Conservation (phyloP, 2,329 filamentous ascomycete species). For the Trichoderma asperellum region DNA sequence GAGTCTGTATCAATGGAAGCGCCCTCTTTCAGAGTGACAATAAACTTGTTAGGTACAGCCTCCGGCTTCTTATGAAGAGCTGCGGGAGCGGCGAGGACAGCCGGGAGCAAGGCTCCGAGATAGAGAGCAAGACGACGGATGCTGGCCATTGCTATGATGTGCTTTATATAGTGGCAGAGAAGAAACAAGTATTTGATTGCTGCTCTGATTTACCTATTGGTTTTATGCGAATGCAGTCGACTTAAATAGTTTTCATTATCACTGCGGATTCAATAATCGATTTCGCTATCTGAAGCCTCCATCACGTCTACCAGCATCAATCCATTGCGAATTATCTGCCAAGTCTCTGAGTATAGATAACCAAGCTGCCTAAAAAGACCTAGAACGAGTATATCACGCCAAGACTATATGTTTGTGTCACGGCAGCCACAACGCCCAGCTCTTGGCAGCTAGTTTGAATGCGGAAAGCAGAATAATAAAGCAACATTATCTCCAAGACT, state of each 20-base stretch:
- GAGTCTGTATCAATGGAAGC: conserved; percentile 49
- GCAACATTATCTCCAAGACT: neutral
- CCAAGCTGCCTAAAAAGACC: conserved; percentile 17
- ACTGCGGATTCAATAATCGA: neutral
- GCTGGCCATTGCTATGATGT: conserved; percentile 36
- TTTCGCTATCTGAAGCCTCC: neutral
- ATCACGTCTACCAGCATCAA: neutral
- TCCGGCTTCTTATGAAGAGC: conserved; percentile 18
- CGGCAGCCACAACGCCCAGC: neutral
- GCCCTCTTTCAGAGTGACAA: conserved; percentile 63
- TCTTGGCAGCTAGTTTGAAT: conserved; percentile 18
- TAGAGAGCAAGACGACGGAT: conserved; percentile 39
- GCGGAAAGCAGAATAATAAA: conserved; percentile 2
- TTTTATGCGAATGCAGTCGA: neutral
- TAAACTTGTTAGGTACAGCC: conserved; percentile 48
- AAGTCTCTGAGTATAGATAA: neutral
- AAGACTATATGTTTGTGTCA: conserved; percentile 2
- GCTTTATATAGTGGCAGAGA: neutral
- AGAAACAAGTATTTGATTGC: neutral
- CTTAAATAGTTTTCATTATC: neutral
- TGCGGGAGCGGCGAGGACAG: conserved; percentile 39
- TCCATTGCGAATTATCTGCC: neutral
- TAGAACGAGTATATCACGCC: neutral
- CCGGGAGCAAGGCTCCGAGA: conserved; percentile 42
- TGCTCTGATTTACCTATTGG: neutral